A percentile compares a stretch with the other conserved stretches of the same genome.
These are phyloP conservation scores for Leptomonas pyrrhocoris DNA, from an alignment of 208 protist species.

Conservation along the genomic window DNA sequence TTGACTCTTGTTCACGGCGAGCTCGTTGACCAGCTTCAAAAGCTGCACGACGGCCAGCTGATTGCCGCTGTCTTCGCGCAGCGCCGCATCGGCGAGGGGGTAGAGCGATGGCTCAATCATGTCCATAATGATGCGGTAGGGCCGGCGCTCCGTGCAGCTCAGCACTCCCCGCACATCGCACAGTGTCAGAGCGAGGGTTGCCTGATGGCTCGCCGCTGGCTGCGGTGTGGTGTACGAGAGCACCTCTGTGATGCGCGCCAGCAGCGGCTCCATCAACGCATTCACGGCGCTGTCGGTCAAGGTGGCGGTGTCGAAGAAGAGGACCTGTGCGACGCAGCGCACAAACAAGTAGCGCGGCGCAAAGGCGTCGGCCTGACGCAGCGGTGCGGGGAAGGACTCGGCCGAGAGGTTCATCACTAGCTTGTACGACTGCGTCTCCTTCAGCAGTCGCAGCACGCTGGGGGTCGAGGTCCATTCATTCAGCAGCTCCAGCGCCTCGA, in stretches of 20 bases:
- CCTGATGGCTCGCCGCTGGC: not conserved
- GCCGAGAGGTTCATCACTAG: slow-evolving; percentile 20
- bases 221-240: not conserved
- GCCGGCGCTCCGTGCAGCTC: slow-evolving; percentile 37
- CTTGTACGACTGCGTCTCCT: slow-evolving; percentile 27
- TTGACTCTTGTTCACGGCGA: slow-evolving; percentile 45
- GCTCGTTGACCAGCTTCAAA: slow-evolving; percentile 41
- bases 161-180: slow-evolving; percentile 48
- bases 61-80: slow-evolving; percentile 15
- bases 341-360: slow-evolving; percentile 39
- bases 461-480: slow-evolving; percentile 35
- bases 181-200: slow-evolving; percentile 19
- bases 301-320: slow-evolving; percentile 26
- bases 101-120: slow-evolving; percentile 35
- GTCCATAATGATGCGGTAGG: slow-evolving; percentile 40
- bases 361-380: slow-evolving; percentile 21
- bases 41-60: slow-evolving; percentile 26
- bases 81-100: slow-evolving; percentile 25
- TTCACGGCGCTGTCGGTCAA: slow-evolving; percentile 24
- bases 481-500: slow-evolving; percentile 33
- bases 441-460: slow-evolving; percentile 37
- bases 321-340: slow-evolving; percentile 40
- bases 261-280: slow-evolving; percentile 27
- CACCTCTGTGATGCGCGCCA: slow-evolving; percentile 12
- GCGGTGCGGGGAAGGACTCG: slow-evolving; percentile 17